Evolutionary conservation across 352 stramenopile genomes (phyloP), one percentile per base, ranked within the genome.

Genomic region (Pythium sp.): DNA sequence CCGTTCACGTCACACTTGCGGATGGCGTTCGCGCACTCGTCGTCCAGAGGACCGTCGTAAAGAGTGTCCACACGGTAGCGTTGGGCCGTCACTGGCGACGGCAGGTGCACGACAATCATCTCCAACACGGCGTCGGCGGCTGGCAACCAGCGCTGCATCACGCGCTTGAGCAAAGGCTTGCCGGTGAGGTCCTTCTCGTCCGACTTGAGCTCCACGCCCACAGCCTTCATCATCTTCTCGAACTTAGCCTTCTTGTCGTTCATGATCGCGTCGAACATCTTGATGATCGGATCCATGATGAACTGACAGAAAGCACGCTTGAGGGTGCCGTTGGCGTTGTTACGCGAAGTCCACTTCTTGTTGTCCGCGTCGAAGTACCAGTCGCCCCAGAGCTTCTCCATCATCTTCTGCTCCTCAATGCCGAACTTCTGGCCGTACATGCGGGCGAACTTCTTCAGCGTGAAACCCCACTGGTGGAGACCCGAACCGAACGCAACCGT

Each of bases 401-500:
- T 99, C 97, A 99, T 99, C 86, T 99, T 99, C 3, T 94, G 81
- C 76, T 99, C 96, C 67, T 97, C 90, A 80, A 99, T 99, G 70
- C 95, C 95, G 80, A 99, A 99, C 92, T 99, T 99, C 67, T 96
- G 87, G 41, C 95, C 96, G 86, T 99, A 99, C 54, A 99, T 98
- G 67, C 93, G 91, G 72, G 98, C 97, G 70, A 99, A 99, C 78
- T 97, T 97, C 89, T 99, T 99, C 11, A 99, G 84, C 38, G 98
- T 99, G 87, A 99, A 99, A 75, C 97, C 98, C 98, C 98, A 99
- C 82, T 99, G 97, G 84, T 99, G 98, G 54, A 99, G 93, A 86
- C 97, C 98, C 69, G 96, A 99, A 78, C 97, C 98, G 77, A 99
- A 99, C 64, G 97, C 97, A 41, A 99, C 97, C 65, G 95, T 99